Percentiles rank a stretch among this genome's conserved stretches.
These are phyloP conservation scores for Aspergillus ostianus DNA, from an alignment of 495 filamentous ascomycete species.

Conservation along the genomic window DNA sequence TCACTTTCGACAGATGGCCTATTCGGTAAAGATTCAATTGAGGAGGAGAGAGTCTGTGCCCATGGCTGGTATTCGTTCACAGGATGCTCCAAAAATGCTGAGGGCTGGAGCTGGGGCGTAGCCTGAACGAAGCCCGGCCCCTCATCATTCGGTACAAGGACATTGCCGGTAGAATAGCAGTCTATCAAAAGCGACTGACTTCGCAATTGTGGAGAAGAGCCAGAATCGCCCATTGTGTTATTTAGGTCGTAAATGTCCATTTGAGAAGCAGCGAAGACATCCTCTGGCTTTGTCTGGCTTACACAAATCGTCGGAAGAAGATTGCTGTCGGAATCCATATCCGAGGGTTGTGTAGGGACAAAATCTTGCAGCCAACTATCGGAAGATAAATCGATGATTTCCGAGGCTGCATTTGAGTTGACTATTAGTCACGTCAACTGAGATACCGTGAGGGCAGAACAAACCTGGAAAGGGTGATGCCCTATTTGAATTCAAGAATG, in stretches of 20 bases:
- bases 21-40: constrained; percentile 3
- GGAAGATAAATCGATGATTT: constrained; percentile 23
- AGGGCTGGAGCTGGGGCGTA: background rate
- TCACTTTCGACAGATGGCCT: constrained; percentile 2
- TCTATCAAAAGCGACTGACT: constrained; percentile 2
- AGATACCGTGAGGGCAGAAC: background rate
- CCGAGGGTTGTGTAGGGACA: constrained; percentile 21
- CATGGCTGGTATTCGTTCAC: constrained; percentile 10
- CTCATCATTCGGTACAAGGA: constrained; percentile 3
- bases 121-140: background rate
- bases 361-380: constrained; percentile 36
- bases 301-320: background rate
- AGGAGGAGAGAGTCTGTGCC: constrained; percentile 12
- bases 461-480: constrained; percentile 10
- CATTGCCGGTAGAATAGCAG: constrained; percentile 6
- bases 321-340: constrained; percentile 2
- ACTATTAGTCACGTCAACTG: background rate
- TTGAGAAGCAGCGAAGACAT: background rate
- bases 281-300: background rate
- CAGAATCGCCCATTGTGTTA: background rate
- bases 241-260: background rate
- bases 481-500: constrained; percentile 16
- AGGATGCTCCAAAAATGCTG: constrained; percentile 3
- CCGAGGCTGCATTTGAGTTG: constrained; percentile 13
- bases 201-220: constrained; percentile 6